These are phyloP conservation scores for Linaria vulgaris DNA, from an alignment of 257 asterid genomes.

Conservation along the genomic window DNA sequence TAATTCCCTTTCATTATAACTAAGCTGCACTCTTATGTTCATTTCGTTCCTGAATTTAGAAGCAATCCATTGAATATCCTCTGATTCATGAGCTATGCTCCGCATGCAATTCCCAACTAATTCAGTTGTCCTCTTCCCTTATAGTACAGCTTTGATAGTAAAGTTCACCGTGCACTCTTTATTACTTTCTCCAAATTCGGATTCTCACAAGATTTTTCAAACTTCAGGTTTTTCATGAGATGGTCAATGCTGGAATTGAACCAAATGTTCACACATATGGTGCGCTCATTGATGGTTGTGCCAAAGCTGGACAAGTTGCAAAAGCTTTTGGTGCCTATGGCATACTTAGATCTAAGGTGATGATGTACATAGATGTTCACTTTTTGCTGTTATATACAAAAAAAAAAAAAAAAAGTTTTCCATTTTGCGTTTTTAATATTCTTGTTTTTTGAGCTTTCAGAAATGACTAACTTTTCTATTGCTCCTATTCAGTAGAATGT, in stretches of 20 bases:
- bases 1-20: conserved; percentile 4
- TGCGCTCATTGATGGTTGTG: conserved; percentile 97
- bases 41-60: too few species aligned
- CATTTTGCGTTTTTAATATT: conserved; percentile 17
- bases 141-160: not conserved
- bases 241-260: conserved; percentile 95
- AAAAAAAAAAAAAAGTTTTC: conserved; percentile 17
- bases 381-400: conserved; percentile 6
- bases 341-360: conserved; percentile 92
- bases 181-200: conserved; percentile 19
- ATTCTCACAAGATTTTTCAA: conserved; percentile 29
- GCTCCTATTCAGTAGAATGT: conserved; percentile 74
- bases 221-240: conserved; percentile 89
- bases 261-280: conserved; percentile 95
- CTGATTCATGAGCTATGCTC: conserved; percentile 17
- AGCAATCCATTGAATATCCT: not conserved
- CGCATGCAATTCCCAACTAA: not conserved
- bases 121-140: conserved; percentile 1
- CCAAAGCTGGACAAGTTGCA: conserved; percentile 97
- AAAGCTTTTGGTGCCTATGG: conserved; percentile 99
- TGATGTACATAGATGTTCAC: conserved; percentile 17
- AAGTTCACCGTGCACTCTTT: conserved; percentile 9
- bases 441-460: conserved; percentile 12
- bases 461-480: conserved; percentile 39
- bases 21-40: conserved; percentile 15